These are phyloP conservation scores for Chaetomium strumarium DNA, from an alignment of 2,329 filamentous ascomycete species.

Conservation along the genomic window DNA sequence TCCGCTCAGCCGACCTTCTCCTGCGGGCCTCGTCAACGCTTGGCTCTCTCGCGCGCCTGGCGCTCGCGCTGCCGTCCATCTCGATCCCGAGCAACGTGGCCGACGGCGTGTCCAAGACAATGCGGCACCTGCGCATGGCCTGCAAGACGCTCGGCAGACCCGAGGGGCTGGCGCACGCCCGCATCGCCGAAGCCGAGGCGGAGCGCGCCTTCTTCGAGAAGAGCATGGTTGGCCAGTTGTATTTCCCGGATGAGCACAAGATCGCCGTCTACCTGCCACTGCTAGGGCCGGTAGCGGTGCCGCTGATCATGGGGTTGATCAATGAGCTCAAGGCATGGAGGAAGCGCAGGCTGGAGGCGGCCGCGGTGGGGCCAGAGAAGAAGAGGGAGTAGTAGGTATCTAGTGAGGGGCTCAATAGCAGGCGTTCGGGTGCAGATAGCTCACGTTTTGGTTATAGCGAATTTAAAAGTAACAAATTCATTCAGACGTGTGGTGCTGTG, in stretches of 20 bases:
- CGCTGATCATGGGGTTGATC: conserved; percentile 73
- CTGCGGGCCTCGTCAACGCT: conserved; percentile 88
- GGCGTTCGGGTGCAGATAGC: neutral
- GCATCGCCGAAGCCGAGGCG: conserved; percentile 79
- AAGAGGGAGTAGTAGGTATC: conserved; percentile 23
- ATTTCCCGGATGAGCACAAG: conserved; percentile 98
- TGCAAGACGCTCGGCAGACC: conserved; percentile 63
- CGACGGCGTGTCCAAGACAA: conserved; percentile 73
- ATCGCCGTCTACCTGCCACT: conserved; percentile 92
- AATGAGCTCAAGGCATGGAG: conserved; percentile 70
- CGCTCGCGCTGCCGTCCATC: conserved; percentile 77
- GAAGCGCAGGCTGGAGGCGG: conserved; percentile 41
- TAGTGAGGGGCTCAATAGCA: neutral
- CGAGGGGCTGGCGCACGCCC: conserved; percentile 71
- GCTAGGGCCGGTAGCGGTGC: conserved; percentile 84
- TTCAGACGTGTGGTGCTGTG: neutral
- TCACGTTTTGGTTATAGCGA: neutral
- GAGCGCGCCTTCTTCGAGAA: conserved; percentile 97
- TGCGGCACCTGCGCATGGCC: conserved; percentile 69
- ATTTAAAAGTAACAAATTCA: neutral
- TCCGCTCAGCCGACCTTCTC: conserved; percentile 77
- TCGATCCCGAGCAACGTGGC: conserved; percentile 85
- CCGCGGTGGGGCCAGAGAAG: conserved; percentile 32
- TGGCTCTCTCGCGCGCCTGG: conserved; percentile 84
- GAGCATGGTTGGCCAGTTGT: conserved; percentile 97